Evolutionary conservation across 2,329 filamentous ascomycete genomes (phyloP).

Genomic region (Pseudogymnoascus sp.): DNA sequence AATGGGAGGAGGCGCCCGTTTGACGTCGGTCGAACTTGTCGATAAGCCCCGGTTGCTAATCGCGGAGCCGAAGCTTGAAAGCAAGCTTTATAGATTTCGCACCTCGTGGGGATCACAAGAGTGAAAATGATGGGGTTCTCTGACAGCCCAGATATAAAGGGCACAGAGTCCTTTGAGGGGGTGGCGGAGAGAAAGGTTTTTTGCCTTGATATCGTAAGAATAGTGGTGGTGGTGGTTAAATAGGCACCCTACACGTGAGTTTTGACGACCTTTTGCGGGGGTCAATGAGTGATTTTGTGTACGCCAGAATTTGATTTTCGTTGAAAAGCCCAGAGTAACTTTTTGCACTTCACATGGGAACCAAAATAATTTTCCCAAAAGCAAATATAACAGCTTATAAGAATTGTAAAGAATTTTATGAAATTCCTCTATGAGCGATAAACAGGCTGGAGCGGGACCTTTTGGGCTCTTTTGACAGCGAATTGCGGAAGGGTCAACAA

Average conservation of each 20-base stretch:
- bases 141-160: neutral
- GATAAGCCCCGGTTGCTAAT: conserved; percentile 9
- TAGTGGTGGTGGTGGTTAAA: neutral
- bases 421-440: neutral
- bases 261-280: conserved; percentile 4
- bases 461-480: neutral
- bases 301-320: neutral
- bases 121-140: neutral
- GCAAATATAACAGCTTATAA: neutral
- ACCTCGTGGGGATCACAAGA: neutral
- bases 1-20: conserved; percentile 2
- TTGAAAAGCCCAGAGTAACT: neutral
- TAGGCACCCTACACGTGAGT: conserved; percentile 4
- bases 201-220: neutral
- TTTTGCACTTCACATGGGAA: neutral
- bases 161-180: neutral
- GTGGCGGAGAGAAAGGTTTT: neutral
- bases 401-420: neutral
- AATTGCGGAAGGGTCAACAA: conserved; percentile 8
- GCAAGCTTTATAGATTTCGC: neutral
- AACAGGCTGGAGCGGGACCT: neutral
- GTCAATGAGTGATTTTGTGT: conserved; percentile 1
- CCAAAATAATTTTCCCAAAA: neutral
- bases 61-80: conserved; percentile 4
- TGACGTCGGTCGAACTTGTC: conserved; percentile 6